phyloP scores from a whole-genome alignment of 2,329 filamentous ascomycete species.

The Arthrobotrys sinensis region DNA sequence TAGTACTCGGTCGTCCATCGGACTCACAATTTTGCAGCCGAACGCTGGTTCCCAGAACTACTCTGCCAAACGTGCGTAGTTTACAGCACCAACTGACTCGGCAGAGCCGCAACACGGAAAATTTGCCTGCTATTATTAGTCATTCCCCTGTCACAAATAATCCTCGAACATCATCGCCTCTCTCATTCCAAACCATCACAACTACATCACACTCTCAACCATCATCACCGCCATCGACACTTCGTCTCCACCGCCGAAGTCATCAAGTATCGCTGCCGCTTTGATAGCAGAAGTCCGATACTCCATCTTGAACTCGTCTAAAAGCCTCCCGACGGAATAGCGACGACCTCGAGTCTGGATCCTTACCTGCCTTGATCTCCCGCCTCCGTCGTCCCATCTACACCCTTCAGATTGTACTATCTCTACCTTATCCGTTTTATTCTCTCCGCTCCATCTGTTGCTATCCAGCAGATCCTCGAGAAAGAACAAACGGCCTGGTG shows the following conservation, averaged over 20 bases:
- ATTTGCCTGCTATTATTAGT: conserved; percentile 52
- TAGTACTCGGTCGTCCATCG: conserved; percentile 52
- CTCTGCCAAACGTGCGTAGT: conserved; percentile 7
- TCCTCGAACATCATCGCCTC: conserved; percentile 42
- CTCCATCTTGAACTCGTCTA: conserved; percentile 22
- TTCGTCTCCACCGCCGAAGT: conserved; percentile 38
- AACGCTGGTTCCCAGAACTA: conserved; percentile 17
- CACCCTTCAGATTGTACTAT: conserved; percentile 57
- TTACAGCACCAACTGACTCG: conserved; percentile 11
- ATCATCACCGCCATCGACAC: conserved; percentile 48
- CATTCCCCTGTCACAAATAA: conserved; percentile 40
- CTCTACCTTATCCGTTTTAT: conserved; percentile 40
- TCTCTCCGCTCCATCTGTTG: conserved; percentile 34
- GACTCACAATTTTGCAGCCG: conserved; percentile 52
- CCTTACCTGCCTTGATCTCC: conserved; percentile 32
- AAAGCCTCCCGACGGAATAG: conserved; percentile 47
- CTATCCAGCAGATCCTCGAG: conserved; percentile 41
- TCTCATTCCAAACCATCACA: conserved; percentile 22
- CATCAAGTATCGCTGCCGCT: conserved; percentile 48
- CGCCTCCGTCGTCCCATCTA: conserved; percentile 27
- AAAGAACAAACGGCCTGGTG: conserved; percentile 52
- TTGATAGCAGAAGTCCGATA: conserved; percentile 57
- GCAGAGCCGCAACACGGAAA: conserved; percentile 46
- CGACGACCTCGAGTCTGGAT: conserved; percentile 38
- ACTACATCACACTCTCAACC: conserved; percentile 35